These are phyloP conservation scores for Didymella pomorum DNA, from an alignment of 2,329 filamentous ascomycete species.

Conservation along the genomic window DNA sequence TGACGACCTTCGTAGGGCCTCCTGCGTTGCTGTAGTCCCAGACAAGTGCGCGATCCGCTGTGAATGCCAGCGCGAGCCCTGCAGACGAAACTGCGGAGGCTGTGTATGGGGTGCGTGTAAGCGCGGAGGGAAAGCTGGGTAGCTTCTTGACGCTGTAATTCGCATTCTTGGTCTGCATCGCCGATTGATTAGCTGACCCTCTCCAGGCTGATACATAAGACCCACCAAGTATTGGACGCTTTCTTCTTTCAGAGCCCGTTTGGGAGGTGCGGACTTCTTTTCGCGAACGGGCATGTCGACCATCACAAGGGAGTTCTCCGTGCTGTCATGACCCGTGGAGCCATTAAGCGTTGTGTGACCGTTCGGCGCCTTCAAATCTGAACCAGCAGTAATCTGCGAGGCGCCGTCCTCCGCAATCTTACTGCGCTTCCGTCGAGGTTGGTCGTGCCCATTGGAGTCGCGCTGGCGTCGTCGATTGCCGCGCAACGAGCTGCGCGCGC, in stretches of 20 bases:
- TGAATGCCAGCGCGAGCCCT: slow-evolving; percentile 79
- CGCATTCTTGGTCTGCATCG: slow-evolving; percentile 75
- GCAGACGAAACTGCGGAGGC: slow-evolving; percentile 64
- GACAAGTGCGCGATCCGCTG: slow-evolving; percentile 81
- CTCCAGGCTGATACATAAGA: slow-evolving; percentile 10
- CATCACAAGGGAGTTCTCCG: slow-evolving; percentile 41
- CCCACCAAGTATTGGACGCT: slow-evolving; percentile 71
- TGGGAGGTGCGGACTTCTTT: slow-evolving; percentile 45
- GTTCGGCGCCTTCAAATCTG: slow-evolving; percentile 45
- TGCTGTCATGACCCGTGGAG: slow-evolving; percentile 38
- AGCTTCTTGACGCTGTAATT: slow-evolving; percentile 87
- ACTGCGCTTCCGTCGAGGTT: slow-evolving; percentile 57
- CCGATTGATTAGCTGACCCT: slow-evolving; percentile 18
- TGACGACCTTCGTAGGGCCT: slow-evolving; percentile 75
- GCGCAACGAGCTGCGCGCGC: slow-evolving; percentile 51
- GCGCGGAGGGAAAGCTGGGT: slow-evolving; percentile 79
- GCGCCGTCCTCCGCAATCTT: slow-evolving; percentile 57
- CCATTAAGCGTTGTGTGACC: slow-evolving; percentile 44
- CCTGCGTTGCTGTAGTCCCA: slow-evolving; percentile 80
- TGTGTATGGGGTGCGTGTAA: slow-evolving; percentile 67
- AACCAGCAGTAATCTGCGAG: slow-evolving; percentile 30
- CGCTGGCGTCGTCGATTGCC: slow-evolving; percentile 58
- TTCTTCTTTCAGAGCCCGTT: slow-evolving; percentile 70
- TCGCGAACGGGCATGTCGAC: slow-evolving; percentile 53
- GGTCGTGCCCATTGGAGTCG: slow-evolving; percentile 53